A percentile compares a stretch with the other conserved stretches of the same genome.
These are phyloP conservation scores for Taxillus chinensis DNA, from an alignment of 164 flowering plant species.

Conservation along the genomic window DNA sequence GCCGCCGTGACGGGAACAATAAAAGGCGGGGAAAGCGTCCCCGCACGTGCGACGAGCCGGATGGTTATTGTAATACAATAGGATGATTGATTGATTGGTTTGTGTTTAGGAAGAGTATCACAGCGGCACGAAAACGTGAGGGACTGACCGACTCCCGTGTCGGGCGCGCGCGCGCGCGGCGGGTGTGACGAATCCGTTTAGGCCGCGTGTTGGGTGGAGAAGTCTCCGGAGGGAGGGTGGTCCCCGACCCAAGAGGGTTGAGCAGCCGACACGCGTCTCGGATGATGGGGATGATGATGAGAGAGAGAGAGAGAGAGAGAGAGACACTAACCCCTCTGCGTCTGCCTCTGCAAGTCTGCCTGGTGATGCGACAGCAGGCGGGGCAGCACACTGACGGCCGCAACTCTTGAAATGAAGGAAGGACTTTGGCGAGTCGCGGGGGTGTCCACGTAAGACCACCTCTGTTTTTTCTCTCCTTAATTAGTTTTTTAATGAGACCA, in stretches of 20 bases:
- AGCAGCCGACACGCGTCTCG: background rate
- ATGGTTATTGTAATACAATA: too few species aligned
- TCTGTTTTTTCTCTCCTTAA: background rate
- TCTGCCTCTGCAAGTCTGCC: too few species aligned
- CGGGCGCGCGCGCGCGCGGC: background rate
- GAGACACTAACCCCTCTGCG: background rate
- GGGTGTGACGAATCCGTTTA: background rate
- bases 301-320: background rate
- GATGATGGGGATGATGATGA: background rate
- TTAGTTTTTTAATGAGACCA: too few species aligned
- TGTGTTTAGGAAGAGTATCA: background rate
- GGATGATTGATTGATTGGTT: too few species aligned
- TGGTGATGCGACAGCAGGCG: background rate
- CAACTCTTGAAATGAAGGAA: background rate
- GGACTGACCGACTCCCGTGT: background rate
- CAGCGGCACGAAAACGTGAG: background rate
- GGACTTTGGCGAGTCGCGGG: background rate
- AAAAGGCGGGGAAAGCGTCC: too few species aligned
- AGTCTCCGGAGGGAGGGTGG: background rate
- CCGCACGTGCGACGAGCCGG: background rate
- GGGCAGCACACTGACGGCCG: conserved; percentile 1
- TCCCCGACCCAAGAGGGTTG: background rate
- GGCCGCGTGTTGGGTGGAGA: background rate
- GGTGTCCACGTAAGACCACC: background rate
- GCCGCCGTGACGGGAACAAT: too few species aligned